Evolutionary conservation across 768 basidiomycete genomes (phyloP), one percentile per base, ranked within the genome.

Genomic region (Mrakia frigida): DNA sequence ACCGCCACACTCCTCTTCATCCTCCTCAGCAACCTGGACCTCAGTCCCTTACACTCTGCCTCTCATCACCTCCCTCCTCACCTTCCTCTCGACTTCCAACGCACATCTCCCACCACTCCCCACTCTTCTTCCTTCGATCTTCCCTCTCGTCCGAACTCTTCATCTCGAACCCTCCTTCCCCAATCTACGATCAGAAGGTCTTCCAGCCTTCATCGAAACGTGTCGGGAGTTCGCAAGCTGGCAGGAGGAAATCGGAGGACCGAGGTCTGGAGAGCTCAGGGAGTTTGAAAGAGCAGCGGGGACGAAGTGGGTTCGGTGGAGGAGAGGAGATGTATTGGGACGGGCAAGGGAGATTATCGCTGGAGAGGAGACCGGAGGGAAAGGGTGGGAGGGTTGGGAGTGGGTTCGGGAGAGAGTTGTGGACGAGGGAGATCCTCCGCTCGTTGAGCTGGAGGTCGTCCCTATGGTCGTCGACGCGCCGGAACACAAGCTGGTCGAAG

Each of bases 321-420:
- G 72, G 39, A 63, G 60, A 37, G 70, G 70, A 18, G 76, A 77
- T 28, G 65, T 77, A 3, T 52, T 77, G 16, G 70, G 52, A 21
- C 37, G 70, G 21, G 71, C 60, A 60, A 63, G 59, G 41, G 71
- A 33, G 41, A 56, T 53, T 28, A 60, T 71, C 31, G 65, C 31
- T 56, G 75, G 70, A 23, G 52, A 43, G n/a, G 43, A 63, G 35
- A 37, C 21, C 25, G 50, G 37, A 28, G 69, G 41, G 31, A 60
- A 56, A 23, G 74, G 70, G 0, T 61, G 70, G 70, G 74, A 70
- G 41, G 25, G 59, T 4, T 75, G 68, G 74, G 69, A 59, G 3
- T 75, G 74, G 74, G 43, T 65, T 41, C 25, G 73, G 1, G 61
- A 74, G 10, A 31, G 50, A 31, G 31, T 70, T 31, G 65, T 75